These are phyloP conservation scores for Chaetoscypha palmicola DNA, from an alignment of 2,329 filamentous ascomycete genomes.

Conservation along the genomic window DNA sequence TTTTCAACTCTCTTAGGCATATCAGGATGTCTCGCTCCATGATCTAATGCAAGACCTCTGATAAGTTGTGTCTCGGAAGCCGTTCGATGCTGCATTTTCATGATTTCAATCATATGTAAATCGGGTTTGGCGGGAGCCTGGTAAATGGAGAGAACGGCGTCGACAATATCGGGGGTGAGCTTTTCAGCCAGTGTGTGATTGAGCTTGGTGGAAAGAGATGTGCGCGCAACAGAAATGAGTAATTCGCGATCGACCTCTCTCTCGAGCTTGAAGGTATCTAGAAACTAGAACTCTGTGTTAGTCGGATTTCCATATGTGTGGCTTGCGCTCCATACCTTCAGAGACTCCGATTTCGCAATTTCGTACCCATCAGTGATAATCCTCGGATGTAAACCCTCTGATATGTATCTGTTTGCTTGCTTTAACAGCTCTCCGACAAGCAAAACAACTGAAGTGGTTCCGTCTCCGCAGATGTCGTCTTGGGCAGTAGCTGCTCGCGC, in stretches of 20 bases:
- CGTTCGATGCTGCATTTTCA: constrained; percentile 99
- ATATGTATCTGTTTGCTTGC: constrained; percentile 93
- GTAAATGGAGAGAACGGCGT: constrained; percentile 93
- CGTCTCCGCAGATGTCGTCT: constrained; percentile 96
- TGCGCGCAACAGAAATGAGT: constrained; percentile 84
- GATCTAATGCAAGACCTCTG: constrained; percentile 83
- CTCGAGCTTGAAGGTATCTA: constrained; percentile 86
- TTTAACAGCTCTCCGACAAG: constrained; percentile 95
- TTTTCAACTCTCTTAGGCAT: constrained; percentile 98
- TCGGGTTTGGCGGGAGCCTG: constrained; percentile 85
- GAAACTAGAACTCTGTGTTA: constrained; percentile 52
- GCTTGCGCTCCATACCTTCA: constrained; percentile 55
- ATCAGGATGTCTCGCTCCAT: constrained; percentile 92
- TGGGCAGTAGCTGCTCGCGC: constrained; percentile 85
- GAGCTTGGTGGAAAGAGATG: constrained; percentile 91
- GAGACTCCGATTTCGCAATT: constrained; percentile 84
- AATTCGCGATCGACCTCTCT: constrained; percentile 89
- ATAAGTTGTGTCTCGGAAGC: constrained; percentile 96
- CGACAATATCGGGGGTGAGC: constrained; percentile 90
- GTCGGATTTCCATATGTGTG: constrained; percentile 11
- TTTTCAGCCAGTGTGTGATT: constrained; percentile 83
- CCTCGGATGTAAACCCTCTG: constrained; percentile 91
- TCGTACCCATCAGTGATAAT: constrained; percentile 98
- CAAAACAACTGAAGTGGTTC: constrained; percentile 92
- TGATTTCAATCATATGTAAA: constrained; percentile 98